Conservation (phyloP, 2,329 filamentous ascomycete species). For the Venturia effusa region DNA sequence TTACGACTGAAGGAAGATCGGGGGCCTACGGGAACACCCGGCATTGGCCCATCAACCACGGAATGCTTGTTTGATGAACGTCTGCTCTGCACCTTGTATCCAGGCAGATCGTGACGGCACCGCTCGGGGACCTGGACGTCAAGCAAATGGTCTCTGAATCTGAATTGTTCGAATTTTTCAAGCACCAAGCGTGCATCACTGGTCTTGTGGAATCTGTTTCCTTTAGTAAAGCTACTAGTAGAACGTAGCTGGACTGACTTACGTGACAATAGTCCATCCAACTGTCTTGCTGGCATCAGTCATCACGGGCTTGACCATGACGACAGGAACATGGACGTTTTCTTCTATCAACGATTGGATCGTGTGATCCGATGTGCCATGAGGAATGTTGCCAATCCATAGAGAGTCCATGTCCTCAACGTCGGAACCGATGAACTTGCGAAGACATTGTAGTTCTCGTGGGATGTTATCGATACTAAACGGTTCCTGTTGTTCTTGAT, state of each 20-base stretch:
- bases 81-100: background rate
- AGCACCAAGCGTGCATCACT: slow-evolving; percentile 5
- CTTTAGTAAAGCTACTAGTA: background rate
- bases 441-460: slow-evolving; percentile 1
- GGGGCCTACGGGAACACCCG: background rate
- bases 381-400: slow-evolving; percentile 5
- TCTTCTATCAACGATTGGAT: slow-evolving; percentile 38
- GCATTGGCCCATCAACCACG: background rate
- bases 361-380: slow-evolving; percentile 20
- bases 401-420: slow-evolving; percentile 1
- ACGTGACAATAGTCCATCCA: slow-evolving; percentile 7
- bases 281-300: background rate
- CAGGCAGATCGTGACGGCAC: background rate
- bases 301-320: background rate
- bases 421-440: slow-evolving; percentile 5
- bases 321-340: slow-evolving; percentile 21
- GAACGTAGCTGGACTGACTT: background rate
- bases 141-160: background rate
- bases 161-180: background rate
- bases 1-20: background rate
- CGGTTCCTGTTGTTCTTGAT: background rate
- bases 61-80: background rate
- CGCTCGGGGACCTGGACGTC: slow-evolving; percentile 7
- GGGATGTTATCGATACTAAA: background rate
- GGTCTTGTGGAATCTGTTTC: background rate